Evolutionary conservation across 2,329 filamentous ascomycete species (phyloP), one percentile per base, ranked within the genome.

Genomic region (Pseudogymnoascus verrucosus): DNA sequence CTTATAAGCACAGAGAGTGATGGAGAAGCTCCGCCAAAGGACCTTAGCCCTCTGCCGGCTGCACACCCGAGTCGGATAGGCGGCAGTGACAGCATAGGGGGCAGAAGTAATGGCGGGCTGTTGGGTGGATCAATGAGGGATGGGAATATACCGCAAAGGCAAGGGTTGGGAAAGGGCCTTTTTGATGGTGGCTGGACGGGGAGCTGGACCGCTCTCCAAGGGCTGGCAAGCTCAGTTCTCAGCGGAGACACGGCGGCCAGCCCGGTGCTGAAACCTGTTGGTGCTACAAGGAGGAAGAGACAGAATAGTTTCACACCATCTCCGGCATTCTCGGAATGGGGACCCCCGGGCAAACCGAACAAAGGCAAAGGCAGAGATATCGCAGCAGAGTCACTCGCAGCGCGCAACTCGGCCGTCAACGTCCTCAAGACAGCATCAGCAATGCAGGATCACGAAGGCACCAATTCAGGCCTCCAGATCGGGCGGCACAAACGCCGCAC

Each of bases 381-480:
- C 60, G 84, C 80, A 0, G 78, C 79, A 11, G 84, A 84, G 7
- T 83, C 82, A 42, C 72, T 79, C 26, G 79, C 77, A 3, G 78
- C 84, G 64, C 78, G 83, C 63, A 80, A 86, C 37, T 78, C 81
- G 8, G 79, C 79, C 28, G 72, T 87, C 60, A 83, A 78, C 67
- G 81, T 83, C 16, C 81, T 80, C 64, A 83, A 80, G 70, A 85
- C 78, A 44, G 84, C 82, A 23, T 85, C 82, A 67, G 78, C 88
- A 3, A 71, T 88, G 47, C 84, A 88, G 70, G 85, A 82, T 63
- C 80, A 86, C 62, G 82, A 85, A 51, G 82, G 83, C 14, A 82
- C 84, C 37, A 85, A 85, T 65, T 83, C 82, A 2, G 81, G 81
- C 1, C 71, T 87, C 44, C 83, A 88, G 68, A 76, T 82, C 26